Evolutionary conservation across 345 rosid genomes (phyloP), one percentile per base, ranked within the genome.

Genomic region (Capsella bursapastoris): DNA sequence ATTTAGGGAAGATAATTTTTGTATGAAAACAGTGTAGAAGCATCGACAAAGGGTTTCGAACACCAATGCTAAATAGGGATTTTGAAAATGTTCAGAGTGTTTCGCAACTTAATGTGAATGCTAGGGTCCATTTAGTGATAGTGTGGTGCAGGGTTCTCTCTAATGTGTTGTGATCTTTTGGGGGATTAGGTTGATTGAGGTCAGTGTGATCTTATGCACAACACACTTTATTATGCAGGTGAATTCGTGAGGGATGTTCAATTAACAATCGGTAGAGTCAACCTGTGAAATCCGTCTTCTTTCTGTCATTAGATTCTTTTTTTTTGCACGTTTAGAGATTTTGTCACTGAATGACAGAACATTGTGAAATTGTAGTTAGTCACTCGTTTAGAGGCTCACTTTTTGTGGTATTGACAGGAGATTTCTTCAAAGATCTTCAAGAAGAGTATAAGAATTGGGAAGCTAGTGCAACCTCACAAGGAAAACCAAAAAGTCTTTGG

Each of bases 401-500:
- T 22, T 49, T 34, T 71, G 65, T 79, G 74, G 73, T 64, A 71
- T 74, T 77, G 77, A 56, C 89, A 94, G 99, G 79, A 76, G 96
- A 94, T 84, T 89, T 94, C 78, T 86, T 94, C 66, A 88, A 77
- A 79, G 99, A 94, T 82, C 84, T 94, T 74, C 97, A 94, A 79
- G 96, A 90, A 77, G 99, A 94, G 82, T 94, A 72, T 72, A 89
- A 64, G 56, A 90, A 85, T 58, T 91, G 96, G 97, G 98, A 94
- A 80, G 84, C 90, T 12, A 87, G 75, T 78, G 84, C 84, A 14
- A 80, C 97, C 57, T 80, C 93, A 4, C 86, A 90, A 49, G 97
- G 89, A 62, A 90, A 84, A 78, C 97, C 97, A 0, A 94, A 87
- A 83, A 88, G 96, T 85, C 89, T 94, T 25, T 94, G 98, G 98